Evolutionary conservation across 1,284 basidiomycete genomes (phyloP).

Genomic region (Puccinia sorghi): DNA sequence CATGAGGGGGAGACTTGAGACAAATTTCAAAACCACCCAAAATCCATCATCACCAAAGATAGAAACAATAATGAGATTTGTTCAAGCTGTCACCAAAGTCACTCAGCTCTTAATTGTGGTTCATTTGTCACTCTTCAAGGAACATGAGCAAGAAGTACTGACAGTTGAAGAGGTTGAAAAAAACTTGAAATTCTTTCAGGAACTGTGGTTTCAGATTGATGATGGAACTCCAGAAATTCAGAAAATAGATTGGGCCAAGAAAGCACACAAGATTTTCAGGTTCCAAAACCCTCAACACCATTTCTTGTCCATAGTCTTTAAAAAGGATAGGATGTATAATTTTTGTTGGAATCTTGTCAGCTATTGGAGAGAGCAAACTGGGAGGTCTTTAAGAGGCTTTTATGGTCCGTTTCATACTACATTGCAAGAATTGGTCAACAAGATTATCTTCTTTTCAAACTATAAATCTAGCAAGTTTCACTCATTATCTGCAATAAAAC

Average conservation of each 20-base stretch:
- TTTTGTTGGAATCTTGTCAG: not conserved
- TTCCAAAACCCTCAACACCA: not conserved
- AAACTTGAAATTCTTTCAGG: not conserved
- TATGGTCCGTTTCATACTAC: no score
- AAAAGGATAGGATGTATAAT: not conserved
- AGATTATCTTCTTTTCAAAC: not conserved
- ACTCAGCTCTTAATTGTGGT: not conserved
- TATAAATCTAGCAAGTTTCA: no score
- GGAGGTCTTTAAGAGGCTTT: not conserved
- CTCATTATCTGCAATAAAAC: no score
- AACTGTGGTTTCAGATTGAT: not conserved
- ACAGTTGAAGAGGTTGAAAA: not conserved
- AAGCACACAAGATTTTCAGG: not conserved
- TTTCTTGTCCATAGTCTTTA: no score
- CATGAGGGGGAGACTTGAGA: not conserved
- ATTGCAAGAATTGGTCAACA: not conserved
- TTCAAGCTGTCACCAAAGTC: not conserved
- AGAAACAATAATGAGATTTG: not conserved
- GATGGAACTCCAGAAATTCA: not conserved
- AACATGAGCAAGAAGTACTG: not conserved
- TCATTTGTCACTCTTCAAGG: not conserved
- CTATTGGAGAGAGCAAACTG: constrained; percentile 2
- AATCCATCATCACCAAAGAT: not conserved
- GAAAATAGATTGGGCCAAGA: not conserved
- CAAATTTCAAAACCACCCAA: not conserved